These are phyloP conservation scores for Astragalus membranaceus DNA, from an alignment of 306 rosid genomes.

Conservation along the genomic window DNA sequence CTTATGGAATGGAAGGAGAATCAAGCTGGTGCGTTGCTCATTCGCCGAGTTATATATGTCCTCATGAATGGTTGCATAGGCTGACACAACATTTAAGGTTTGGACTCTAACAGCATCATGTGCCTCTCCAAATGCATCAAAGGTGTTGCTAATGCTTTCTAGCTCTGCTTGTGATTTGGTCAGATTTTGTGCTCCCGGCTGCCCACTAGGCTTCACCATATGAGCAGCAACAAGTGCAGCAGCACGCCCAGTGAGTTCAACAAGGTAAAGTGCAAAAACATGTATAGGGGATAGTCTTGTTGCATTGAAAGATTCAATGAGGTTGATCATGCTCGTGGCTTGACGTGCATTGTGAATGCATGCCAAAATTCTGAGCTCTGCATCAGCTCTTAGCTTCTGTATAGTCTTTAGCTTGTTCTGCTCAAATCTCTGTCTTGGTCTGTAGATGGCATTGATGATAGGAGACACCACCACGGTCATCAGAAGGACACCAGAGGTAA, in stretches of 20 bases:
- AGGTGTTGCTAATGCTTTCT: conserved; percentile 6
- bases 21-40: conserved; percentile 17
- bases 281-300: conserved; percentile 23
- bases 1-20: conserved; percentile 35
- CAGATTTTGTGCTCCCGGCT: conserved; percentile 6
- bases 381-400: conserved; percentile 24
- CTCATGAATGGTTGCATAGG: conserved; percentile 31
- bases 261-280: conserved; percentile 24
- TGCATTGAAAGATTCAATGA: conserved; percentile 23
- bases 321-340: conserved; percentile 4
- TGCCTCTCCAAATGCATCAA: conserved; percentile 11
- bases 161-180: conserved; percentile 21
- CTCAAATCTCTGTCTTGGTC: conserved; percentile 21
- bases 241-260: conserved; percentile 31
- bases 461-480: conserved; percentile 34
- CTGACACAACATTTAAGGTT: conserved; percentile 19
- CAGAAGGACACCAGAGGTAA: neutral
- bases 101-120: conserved; percentile 20
- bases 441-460: conserved; percentile 12
- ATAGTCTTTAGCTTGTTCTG: conserved; percentile 23
- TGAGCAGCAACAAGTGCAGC: conserved; percentile 31
- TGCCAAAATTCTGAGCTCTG: conserved; percentile 34
- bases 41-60: conserved; percentile 20
- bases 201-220: neutral
- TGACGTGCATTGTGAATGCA: conserved; percentile 30